Evolutionary conservation across 2,329 filamentous ascomycete genomes (phyloP).

Genomic region (Aspergillus brasiliensis): DNA sequence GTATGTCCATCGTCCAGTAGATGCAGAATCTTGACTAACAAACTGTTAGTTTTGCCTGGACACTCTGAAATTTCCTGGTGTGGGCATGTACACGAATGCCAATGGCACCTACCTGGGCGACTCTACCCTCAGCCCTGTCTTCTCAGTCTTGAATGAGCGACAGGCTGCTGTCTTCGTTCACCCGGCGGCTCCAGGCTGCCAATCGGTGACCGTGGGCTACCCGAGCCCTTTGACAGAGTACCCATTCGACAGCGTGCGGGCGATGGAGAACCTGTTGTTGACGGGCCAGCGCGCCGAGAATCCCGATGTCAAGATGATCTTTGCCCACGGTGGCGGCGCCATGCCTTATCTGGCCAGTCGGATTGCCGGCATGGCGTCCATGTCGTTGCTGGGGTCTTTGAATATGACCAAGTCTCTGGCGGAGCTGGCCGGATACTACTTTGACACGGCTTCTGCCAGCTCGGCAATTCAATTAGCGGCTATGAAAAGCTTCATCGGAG

Average conservation of each 20-base stretch:
- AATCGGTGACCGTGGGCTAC: constrained; percentile 7
- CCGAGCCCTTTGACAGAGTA: constrained; percentile 28
- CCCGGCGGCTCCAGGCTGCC: constrained; percentile 1
- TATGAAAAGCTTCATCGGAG: constrained; percentile 26
- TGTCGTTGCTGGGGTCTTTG: constrained; percentile 22
- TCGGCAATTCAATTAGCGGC: constrained; percentile 25
- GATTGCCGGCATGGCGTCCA: constrained; percentile 22
- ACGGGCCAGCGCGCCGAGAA: constrained; percentile 21
- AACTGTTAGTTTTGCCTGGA: background rate
- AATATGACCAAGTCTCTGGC: constrained; percentile 14
- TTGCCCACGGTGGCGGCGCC: constrained; percentile 26
- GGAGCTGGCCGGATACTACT: constrained; percentile 26
- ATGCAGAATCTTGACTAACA: background rate
- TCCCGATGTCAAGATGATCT: constrained; percentile 25
- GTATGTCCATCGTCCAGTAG: background rate
- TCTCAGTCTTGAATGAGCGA: background rate
- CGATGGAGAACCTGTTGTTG: constrained; percentile 26
- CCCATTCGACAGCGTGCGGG: constrained; percentile 29
- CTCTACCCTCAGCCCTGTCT: background rate
- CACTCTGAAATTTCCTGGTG: background rate
- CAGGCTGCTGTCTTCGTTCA: constrained; percentile 6
- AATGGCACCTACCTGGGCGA: constrained; percentile 7
- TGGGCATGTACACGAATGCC: constrained; percentile 4
- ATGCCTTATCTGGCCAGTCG: constrained; percentile 26
- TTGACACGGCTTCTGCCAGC: constrained; percentile 23